Conservation (phyloP, 345 rosid species). For the Trapa incisa region DNA sequence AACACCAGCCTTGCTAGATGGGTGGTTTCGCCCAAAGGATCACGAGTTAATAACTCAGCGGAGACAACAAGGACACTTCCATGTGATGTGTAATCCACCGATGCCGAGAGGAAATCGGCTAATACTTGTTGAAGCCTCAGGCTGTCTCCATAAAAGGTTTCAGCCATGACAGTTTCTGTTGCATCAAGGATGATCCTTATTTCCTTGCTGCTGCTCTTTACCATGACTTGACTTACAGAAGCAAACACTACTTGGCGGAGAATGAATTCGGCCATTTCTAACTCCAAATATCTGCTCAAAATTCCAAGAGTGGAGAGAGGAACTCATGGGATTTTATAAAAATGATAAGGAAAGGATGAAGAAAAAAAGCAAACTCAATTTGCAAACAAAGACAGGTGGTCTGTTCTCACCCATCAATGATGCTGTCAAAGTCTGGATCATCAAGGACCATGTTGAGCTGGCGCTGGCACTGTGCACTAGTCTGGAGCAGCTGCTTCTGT, state of each 20-base stretch:
- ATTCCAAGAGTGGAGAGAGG: not conserved
- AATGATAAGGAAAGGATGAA: not conserved
- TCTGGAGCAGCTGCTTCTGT: conserved; percentile 51
- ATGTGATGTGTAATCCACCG: conserved; percentile 45
- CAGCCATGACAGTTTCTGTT: conserved; percentile 35
- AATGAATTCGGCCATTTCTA: conserved; percentile 69
- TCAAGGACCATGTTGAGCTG: conserved; percentile 75
- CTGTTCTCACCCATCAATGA: conserved; percentile 60
- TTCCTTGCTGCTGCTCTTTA: conserved; percentile 51
- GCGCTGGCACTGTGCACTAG: conserved; percentile 75
- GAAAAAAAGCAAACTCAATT: not conserved
- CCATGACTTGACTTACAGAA: conserved; percentile 61
- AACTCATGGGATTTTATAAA: too few species aligned
- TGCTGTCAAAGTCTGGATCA: conserved; percentile 73
- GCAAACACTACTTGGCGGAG: conserved; percentile 44
- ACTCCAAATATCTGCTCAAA: conserved; percentile 49
- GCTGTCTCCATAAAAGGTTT: conserved; percentile 66
- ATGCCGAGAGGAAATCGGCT: conserved; percentile 53
- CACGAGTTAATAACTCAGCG: conserved; percentile 46
- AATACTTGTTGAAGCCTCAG: conserved; percentile 75
- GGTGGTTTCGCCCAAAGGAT: conserved; percentile 55
- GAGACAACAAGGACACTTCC: conserved; percentile 45
- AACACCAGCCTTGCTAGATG: conserved; percentile 58
- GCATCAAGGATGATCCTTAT: conserved; percentile 42
- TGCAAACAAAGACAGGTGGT: not conserved